These are phyloP conservation scores for Phtheirospermum japonicum DNA, from an alignment of 257 asterid species.

Conservation along the genomic window DNA sequence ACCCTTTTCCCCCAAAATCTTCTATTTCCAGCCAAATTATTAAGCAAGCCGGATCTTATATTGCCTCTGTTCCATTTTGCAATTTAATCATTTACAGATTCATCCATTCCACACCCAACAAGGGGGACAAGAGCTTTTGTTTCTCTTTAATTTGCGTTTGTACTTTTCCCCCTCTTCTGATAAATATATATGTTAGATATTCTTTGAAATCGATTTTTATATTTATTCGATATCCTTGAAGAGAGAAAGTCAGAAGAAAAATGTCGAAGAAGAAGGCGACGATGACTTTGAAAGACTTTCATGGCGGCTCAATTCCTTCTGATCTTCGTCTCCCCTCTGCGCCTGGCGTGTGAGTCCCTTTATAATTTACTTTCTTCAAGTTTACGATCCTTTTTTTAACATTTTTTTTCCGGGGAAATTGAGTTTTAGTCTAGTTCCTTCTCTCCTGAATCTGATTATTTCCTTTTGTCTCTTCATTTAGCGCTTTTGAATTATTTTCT, in stretches of 20 bases:
- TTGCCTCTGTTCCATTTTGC: neutral
- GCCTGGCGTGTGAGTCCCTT: slow-evolving; percentile 79
- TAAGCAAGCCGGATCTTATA: neutral
- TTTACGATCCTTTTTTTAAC: neutral
- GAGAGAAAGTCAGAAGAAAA: slow-evolving; percentile 17
- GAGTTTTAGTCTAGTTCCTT: slow-evolving; percentile 5
- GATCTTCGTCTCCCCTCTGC: slow-evolving; percentile 94
- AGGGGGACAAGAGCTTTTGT: slow-evolving; percentile 23
- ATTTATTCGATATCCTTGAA: slow-evolving; percentile 18
- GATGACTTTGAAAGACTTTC: slow-evolving; percentile 92
- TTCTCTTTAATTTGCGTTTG: neutral
- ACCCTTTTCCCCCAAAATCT: slow-evolving; percentile 35
- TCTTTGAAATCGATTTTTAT: neutral
- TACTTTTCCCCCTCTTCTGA: neutral
- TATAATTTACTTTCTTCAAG: slow-evolving; percentile 5
- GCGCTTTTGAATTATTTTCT: slow-evolving; percentile 9
- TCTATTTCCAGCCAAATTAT: slow-evolving; percentile 15
- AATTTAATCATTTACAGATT: slow-evolving; percentile 26
- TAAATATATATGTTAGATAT: neutral
- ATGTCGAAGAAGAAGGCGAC: slow-evolving; percentile 95
- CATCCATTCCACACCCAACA: slow-evolving; percentile 11
- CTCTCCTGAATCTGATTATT: slow-evolving; percentile 12
- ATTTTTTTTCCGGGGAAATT: neutral
- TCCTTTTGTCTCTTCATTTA: neutral
- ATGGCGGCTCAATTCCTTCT: slow-evolving; percentile 96